phyloP scores from a whole-genome alignment of 176 grass and related monocot species.

The Chloris gayana region DNA sequence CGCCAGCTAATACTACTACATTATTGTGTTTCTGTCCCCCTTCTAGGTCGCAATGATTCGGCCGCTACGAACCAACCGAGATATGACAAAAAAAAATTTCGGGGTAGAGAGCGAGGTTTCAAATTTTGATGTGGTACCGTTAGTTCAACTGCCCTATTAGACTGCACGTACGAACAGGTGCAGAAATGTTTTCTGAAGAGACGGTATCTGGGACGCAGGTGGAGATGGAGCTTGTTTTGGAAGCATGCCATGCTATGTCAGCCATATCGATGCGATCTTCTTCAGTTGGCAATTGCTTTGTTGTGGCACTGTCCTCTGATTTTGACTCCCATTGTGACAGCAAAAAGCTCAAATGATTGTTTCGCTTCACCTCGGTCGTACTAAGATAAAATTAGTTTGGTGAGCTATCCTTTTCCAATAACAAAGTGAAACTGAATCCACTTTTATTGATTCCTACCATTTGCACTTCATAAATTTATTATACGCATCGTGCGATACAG shows the following conservation, averaged over 20 bases:
- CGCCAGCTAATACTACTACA: neutral
- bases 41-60: neutral
- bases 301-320: neutral
- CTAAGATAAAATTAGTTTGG: neutral
- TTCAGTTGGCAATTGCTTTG: neutral
- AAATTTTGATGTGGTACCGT: neutral
- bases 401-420: neutral
- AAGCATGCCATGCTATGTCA: slow-evolving; percentile 16
- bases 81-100: neutral
- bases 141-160: slow-evolving; percentile 17
- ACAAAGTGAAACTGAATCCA: neutral
- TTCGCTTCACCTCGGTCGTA: neutral
- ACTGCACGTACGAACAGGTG: neutral
- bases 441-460: neutral
- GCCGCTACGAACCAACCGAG: neutral
- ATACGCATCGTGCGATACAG: neutral
- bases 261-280: slow-evolving; percentile 3
- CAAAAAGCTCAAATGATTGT: neutral
- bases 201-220: neutral
- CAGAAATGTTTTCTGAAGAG: neutral
- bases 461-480: neutral
- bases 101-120: neutral
- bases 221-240: neutral
- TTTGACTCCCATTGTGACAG: neutral
- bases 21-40: neutral